A percentile compares a stretch with the other conserved stretches of the same genome.
Evolutionary conservation across 768 basidiomycete species (phyloP).

Genomic region (Amanita rubescens): DNA sequence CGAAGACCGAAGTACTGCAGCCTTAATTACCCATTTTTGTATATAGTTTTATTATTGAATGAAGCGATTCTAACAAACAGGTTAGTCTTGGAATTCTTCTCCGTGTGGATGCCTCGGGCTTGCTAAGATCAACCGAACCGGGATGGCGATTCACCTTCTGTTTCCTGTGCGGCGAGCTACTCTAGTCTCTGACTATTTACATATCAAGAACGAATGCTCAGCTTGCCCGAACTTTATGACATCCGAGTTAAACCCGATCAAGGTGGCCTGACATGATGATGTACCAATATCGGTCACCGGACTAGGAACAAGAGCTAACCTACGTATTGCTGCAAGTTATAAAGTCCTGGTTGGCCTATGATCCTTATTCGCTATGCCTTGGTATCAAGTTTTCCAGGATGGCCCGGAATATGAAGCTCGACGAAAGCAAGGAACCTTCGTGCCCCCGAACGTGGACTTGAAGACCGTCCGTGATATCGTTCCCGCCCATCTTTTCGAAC

Average conservation of each 20-base stretch:
- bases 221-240: background rate
- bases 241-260: background rate
- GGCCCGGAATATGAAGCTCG: conserved; percentile 45
- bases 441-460: conserved; percentile 33
- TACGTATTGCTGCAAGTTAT: background rate
- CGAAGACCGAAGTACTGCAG: background rate
- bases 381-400: conserved; percentile 38
- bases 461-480: conserved; percentile 42
- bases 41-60: background rate
- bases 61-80: no score
- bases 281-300: no score
- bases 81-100: no score
- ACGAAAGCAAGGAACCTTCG: conserved; percentile 28
- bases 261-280: background rate
- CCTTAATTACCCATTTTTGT: background rate
- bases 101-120: no score
- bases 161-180: background rate
- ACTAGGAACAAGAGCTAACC: background rate
- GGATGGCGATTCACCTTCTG: background rate
- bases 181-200: background rate
- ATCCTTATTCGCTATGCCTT: conserved; percentile 22
- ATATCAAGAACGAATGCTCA: background rate
- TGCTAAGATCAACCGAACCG: no score
- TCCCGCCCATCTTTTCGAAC: conserved; percentile 39
- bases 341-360: background rate